Conservation (phyloP, 345 rosid species). For the Syzygium grande region DNA sequence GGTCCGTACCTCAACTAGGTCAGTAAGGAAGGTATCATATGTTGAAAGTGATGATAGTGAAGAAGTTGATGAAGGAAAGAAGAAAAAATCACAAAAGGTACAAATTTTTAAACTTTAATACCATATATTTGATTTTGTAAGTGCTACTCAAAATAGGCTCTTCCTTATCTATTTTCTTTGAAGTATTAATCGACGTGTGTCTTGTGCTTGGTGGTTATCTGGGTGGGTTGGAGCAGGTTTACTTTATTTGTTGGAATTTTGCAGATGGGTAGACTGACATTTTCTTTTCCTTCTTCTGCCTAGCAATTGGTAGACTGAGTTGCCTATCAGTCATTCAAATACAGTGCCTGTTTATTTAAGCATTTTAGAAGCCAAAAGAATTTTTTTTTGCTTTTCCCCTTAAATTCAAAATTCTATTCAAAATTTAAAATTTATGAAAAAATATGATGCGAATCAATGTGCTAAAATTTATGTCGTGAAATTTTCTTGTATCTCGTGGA, state of each 20-base stretch:
- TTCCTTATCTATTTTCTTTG: not conserved
- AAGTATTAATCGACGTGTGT: not conserved
- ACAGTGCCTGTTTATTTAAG: not conserved
- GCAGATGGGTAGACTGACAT: not conserved
- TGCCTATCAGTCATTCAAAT: not conserved
- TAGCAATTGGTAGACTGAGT: not conserved
- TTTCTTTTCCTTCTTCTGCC: not conserved
- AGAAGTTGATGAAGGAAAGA: slow-evolving; percentile 77
- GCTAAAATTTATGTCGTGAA: not conserved
- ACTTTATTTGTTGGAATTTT: not conserved
- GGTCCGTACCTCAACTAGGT: slow-evolving; percentile 85
- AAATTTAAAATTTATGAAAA: not conserved
- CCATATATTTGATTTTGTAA: not conserved
- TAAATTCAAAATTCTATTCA: not conserved
- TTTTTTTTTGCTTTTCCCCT: not conserved
- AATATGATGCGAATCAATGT: not conserved
- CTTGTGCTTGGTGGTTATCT: not conserved
- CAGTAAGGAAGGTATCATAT: slow-evolving; percentile 93
- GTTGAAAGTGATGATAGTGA: slow-evolving; percentile 99
- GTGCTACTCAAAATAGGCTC: not conserved
- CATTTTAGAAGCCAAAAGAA: not conserved
- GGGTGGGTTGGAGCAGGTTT: not conserved
- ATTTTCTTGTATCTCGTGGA: not conserved
- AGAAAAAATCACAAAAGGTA: slow-evolving; percentile 76
- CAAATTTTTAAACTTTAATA: not conserved